Evolutionary conservation across 345 rosid genomes (phyloP).

Genomic region (Populus alba): DNA sequence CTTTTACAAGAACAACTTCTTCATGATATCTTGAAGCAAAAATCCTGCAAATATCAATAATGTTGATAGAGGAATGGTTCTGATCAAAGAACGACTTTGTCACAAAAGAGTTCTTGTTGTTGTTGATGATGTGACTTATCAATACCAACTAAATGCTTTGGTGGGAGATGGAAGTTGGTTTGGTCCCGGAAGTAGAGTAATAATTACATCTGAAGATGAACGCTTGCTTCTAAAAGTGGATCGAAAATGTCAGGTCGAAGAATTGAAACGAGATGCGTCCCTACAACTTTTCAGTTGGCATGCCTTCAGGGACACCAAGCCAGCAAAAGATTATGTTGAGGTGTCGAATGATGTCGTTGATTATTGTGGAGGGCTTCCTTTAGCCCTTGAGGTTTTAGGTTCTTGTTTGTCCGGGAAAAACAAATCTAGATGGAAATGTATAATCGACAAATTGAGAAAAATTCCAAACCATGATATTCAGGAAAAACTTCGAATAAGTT

Average conservation of each 20-base stretch:
- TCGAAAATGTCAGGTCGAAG: background rate
- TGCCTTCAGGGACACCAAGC: slow-evolving; percentile 8
- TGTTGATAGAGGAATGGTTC: no score
- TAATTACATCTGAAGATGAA: slow-evolving; percentile 8
- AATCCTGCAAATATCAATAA: no score
- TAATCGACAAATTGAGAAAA: background rate
- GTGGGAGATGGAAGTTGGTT: no score
- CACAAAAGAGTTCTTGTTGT: no score
- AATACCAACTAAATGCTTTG: no score
- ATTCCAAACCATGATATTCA: background rate
- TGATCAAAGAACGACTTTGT: no score
- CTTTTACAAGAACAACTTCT: no score
- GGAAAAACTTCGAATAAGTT: no score
- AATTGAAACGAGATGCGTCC: background rate
- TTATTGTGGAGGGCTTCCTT: slow-evolving; percentile 4
- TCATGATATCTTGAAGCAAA: no score
- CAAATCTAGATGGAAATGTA: slow-evolving; percentile 3
- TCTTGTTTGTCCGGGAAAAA: background rate
- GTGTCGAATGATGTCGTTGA: background rate
- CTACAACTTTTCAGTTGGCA: slow-evolving; percentile 5
- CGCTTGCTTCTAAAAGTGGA: background rate
- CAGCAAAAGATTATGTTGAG: background rate
- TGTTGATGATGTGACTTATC: no score
- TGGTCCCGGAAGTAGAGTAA: no score
- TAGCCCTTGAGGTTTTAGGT: slow-evolving; percentile 15